Percentiles rank a stretch among this genome's conserved stretches.
phyloP scores from a whole-genome alignment of 345 rosid species.

The Luvunga scandens region DNA sequence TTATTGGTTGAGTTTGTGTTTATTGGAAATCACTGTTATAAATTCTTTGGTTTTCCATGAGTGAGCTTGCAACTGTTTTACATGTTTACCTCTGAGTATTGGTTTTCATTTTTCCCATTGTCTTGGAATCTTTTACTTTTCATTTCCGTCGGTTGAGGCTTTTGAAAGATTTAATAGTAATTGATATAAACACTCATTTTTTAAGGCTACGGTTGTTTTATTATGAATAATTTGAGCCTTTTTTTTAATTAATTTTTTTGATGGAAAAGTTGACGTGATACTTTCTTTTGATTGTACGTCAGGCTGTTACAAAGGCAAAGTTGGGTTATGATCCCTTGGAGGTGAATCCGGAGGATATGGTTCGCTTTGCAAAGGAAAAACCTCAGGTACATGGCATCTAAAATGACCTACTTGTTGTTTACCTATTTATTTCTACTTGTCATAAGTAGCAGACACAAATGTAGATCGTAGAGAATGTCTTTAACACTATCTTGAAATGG shows the following conservation, averaged over 20 bases:
- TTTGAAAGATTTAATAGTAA: background rate
- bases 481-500: background rate
- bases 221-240: background rate
- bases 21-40: constrained; percentile 9
- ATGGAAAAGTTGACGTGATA: background rate
- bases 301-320: constrained; percentile 98
- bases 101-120: background rate
- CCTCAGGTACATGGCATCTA: constrained; percentile 65
- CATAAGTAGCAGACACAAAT: background rate
- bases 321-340: constrained; percentile 95
- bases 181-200: background rate
- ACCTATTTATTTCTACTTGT: background rate
- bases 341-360: constrained; percentile 99
- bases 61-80: background rate
- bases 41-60: background rate
- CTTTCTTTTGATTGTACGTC: constrained; percentile 26
- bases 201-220: background rate
- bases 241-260: background rate
- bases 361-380: constrained; percentile 84
- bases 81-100: background rate
- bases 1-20: constrained; percentile 8
- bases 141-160: background rate
- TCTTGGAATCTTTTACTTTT: background rate
- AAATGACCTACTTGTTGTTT: constrained; percentile 13
- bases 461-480: background rate